Base-by-base conservation (phyloP, 2,329 filamentous ascomycete genomes). In the Didymella glomerata region DNA sequence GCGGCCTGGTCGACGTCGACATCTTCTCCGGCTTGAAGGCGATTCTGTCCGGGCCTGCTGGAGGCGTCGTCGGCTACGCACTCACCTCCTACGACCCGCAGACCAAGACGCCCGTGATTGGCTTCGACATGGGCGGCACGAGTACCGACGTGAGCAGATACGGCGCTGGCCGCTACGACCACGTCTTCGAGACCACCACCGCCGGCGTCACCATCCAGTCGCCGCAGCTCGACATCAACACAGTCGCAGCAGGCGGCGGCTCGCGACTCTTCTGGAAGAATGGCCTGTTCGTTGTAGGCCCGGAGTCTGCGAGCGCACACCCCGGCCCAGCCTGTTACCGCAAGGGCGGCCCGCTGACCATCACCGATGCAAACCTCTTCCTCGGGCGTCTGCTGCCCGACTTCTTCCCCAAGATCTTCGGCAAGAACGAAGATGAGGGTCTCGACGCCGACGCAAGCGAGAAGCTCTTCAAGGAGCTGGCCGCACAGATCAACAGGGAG, bases 401-500 rank as follows among this genome's bases (percentile, higher is more conserved):
- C 62, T 96, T 95, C 81, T 97, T 97, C 71, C 93, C 93, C 0
- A 94, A 93, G 75, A 97, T 98, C 59, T 97, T 98, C 68, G 94
- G 94, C 45, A 90, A 92, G 75, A 90, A 93, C 44, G 93, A 97
- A 73, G 84, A 97, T 57, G 86, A 95, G 74, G 88, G 88, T 0
- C 79, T 97, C 1, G 93, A 97, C 72, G 81, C 86, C 1, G 85
- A 90, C 56, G 90, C 91, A 0, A 96, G 91, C 68, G 85, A 87
- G 73, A 88, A 85, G 68, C 84, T 91, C 1, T 90, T 97, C 61
- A 84, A 90, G 63, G 88, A 93, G 66, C 81, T 97, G 10, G 87
- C 92, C 0, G 84, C 90, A 38, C 84, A 92, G 68, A 90, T 97
- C 70, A 95, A 96, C 68, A 80, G 82, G 32, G 92, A 97, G 72